Evolutionary conservation across 305 asterid species (phyloP).

Genomic region (Plantago lanceolata): DNA sequence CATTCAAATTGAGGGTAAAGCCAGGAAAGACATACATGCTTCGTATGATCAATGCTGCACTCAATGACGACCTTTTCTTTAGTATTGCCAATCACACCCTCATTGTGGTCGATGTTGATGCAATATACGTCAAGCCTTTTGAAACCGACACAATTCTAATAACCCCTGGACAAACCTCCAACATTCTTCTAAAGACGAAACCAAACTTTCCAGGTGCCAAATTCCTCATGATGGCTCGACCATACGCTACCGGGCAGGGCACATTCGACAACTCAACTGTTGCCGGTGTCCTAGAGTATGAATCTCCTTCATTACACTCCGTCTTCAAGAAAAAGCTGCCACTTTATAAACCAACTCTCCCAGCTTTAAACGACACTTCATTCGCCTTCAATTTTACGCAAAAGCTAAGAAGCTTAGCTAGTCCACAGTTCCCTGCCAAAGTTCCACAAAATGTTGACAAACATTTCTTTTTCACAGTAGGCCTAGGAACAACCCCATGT

Average conservation of each 20-base stretch:
- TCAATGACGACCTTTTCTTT: conserved; percentile 74
- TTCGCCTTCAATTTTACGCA: conserved; percentile 31
- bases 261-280: conserved; percentile 46
- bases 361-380: conserved; percentile 40
- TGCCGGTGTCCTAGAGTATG: conserved; percentile 41
- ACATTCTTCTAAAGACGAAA: conserved; percentile 42
- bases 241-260: conserved; percentile 41
- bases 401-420: conserved; percentile 34
- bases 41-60: conserved; percentile 68
- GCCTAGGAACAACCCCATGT: conserved; percentile 47
- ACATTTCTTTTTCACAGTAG: conserved; percentile 43
- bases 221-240: conserved; percentile 42
- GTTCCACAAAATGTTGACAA: conserved; percentile 40
- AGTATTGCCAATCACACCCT: conserved; percentile 63
- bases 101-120: conserved; percentile 39
- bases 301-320: conserved; percentile 22
- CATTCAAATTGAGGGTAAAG: conserved; percentile 46
- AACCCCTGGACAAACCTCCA: conserved; percentile 48
- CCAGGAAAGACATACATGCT: conserved; percentile 64
- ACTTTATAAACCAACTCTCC: conserved; percentile 34
- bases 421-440: conserved; percentile 31
- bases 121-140: conserved; percentile 41
- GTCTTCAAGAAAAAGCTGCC: conserved; percentile 25
- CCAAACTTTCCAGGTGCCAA: conserved; percentile 29
- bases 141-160: conserved; percentile 32